These are phyloP conservation scores for Solanum chiquidenum DNA, from an alignment of 257 asterid genomes.

Conservation along the genomic window DNA sequence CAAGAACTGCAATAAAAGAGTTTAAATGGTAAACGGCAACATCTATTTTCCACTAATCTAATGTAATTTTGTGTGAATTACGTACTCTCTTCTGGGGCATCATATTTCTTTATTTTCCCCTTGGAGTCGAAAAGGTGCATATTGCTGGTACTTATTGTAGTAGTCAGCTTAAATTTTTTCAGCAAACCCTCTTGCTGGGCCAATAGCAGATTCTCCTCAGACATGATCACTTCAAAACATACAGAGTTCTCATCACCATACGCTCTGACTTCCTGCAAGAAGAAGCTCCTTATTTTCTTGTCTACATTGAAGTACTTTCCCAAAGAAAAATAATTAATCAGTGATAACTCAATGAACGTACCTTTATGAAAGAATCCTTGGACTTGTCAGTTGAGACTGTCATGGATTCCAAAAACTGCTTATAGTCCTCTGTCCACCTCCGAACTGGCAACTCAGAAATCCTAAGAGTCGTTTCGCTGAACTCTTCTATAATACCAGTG, in stretches of 20 bases:
- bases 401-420: conserved; percentile 77
- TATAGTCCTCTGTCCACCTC: conserved; percentile 90
- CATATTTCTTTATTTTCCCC: conserved; percentile 83
- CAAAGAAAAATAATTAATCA: neutral
- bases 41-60: neutral
- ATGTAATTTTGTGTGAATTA: neutral
- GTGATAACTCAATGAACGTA: conserved; percentile 4
- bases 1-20: conserved; percentile 57
- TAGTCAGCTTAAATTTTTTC: conserved; percentile 75
- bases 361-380: conserved; percentile 85
- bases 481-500: conserved; percentile 65
- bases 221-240: conserved; percentile 44
- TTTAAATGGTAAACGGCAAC: neutral
- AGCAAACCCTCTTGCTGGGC: conserved; percentile 68
- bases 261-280: conserved; percentile 51
- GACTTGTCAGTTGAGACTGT: conserved; percentile 55
- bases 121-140: conserved; percentile 89
- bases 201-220: conserved; percentile 41
- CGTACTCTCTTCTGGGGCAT: conserved; percentile 92
- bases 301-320: neutral
- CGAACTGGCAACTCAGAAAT: conserved; percentile 84
- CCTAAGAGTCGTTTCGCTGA: conserved; percentile 49
- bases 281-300: neutral
- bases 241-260: conserved; percentile 60
- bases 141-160: conserved; percentile 67